These are phyloP conservation scores for Catunica adiposa DNA, from an alignment of 2,329 filamentous ascomycete species.

Conservation along the genomic window DNA sequence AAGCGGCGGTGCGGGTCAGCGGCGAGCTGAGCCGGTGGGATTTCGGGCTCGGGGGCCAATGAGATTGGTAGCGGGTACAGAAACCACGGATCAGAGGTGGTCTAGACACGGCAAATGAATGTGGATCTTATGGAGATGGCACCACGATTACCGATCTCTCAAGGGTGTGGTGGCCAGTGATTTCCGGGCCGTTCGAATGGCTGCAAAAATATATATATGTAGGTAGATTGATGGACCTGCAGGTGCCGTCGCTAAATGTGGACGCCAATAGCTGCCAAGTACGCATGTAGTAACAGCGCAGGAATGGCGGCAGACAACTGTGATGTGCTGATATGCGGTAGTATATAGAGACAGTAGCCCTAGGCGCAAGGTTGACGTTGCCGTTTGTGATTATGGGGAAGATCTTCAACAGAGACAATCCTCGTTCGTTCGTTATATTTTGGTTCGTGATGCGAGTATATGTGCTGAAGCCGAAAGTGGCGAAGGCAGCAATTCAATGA, in stretches of 20 bases:
- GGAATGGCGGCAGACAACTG: too few relatives aligned
- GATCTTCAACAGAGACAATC: too few relatives aligned
- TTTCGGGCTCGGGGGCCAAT: not conserved
- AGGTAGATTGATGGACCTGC: not conserved
- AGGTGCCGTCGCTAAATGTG: not conserved
- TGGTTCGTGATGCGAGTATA: too few relatives aligned
- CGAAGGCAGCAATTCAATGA: too few relatives aligned
- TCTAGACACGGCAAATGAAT: not conserved
- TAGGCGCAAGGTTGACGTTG: too few relatives aligned
- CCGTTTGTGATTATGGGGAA: too few relatives aligned
- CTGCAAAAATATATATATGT: too few relatives aligned
- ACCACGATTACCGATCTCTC: not conserved
- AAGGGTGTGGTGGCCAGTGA: not conserved
- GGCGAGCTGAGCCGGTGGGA: not conserved
- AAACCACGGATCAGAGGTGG: not conserved
- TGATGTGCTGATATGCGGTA: not conserved
- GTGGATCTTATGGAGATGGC: not conserved
- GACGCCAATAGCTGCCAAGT: not conserved
- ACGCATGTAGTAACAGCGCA: not conserved
- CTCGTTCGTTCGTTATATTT: too few relatives aligned
- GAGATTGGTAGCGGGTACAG: not conserved
- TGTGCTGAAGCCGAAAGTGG: too few relatives aligned
- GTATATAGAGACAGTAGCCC: not conserved
- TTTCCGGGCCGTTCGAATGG: too few relatives aligned
- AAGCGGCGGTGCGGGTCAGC: not conserved